Evolutionary conservation across 805 yeast genomes (phyloP).

Genomic region (Metschnikowia anglica): DNA sequence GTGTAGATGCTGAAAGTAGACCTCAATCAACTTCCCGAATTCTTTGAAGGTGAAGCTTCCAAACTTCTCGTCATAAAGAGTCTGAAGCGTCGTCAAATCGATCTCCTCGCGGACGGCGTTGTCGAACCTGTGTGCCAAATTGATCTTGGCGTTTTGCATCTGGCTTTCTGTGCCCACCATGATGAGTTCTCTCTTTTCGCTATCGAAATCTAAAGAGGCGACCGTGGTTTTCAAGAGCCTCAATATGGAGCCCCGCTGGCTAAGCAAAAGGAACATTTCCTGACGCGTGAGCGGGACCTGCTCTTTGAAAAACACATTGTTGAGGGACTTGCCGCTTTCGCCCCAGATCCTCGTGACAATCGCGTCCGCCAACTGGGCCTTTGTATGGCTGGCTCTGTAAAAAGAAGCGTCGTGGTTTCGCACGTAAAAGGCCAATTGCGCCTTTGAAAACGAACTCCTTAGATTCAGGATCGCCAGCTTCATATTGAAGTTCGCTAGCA

Average conservation of each 20-base stretch:
- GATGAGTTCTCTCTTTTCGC: constrained; percentile 28
- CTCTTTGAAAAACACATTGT: constrained; percentile 34
- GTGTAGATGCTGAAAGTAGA: constrained; percentile 30
- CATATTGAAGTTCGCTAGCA: constrained; percentile 2
- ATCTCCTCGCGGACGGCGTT: constrained; percentile 28
- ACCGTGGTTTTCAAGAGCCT: constrained; percentile 44
- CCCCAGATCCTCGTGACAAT: constrained; percentile 41
- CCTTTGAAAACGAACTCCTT: constrained; percentile 16
- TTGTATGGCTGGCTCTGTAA: constrained; percentile 12
- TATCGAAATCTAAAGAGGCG: constrained; percentile 35
- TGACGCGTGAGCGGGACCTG: constrained; percentile 32
- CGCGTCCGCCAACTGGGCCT: constrained; percentile 22
- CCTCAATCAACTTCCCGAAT: constrained; percentile 35
- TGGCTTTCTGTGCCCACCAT: constrained; percentile 44
- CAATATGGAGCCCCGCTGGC: constrained; percentile 39
- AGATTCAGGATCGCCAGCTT: constrained; percentile 11
- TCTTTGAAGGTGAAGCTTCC: constrained; percentile 27
- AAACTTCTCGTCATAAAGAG: constrained; percentile 29
- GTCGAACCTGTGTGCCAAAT: constrained; percentile 33
- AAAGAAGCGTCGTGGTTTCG: neutral
- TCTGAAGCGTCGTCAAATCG: constrained; percentile 30
- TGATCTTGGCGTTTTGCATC: constrained; percentile 44
- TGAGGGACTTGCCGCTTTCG: constrained; percentile 20
- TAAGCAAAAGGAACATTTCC: constrained; percentile 42
- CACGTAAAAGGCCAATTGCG: constrained; percentile 17